A percentile compares a stretch with the other conserved stretches of the same genome.
Conservation (phyloP, 768 basidiomycete species). For the Auricularia heimuer region DNA sequence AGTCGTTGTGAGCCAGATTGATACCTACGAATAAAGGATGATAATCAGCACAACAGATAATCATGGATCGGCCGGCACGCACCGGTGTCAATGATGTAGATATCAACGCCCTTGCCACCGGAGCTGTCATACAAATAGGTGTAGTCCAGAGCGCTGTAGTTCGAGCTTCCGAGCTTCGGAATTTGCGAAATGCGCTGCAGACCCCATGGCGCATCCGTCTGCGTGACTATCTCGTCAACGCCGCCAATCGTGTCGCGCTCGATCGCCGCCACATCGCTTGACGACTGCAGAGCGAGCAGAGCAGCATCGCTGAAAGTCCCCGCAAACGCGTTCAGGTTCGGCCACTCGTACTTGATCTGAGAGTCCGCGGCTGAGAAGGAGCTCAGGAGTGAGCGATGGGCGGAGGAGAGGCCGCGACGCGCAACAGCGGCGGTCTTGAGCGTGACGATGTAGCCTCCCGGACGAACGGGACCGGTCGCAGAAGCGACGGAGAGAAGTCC, state of each 20-base stretch:
- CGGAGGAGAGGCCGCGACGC: neutral
- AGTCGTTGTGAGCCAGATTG: constrained; percentile 20
- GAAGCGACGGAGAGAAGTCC: neutral
- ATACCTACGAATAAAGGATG: neutral
- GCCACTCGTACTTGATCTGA: neutral
- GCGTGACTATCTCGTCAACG: constrained; percentile 19
- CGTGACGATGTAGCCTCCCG: neutral
- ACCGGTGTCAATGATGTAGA: constrained; percentile 7
- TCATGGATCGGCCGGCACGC: neutral
- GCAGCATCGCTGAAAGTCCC: constrained; percentile 12
- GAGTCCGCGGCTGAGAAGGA: neutral
- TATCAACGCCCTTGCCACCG: constrained; percentile 3
- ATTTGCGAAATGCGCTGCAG: constrained; percentile 1
- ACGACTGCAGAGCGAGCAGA: constrained; percentile 19
- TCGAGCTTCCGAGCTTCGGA: neutral
- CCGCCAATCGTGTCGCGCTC: constrained; percentile 26
- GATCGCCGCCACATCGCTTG: constrained; percentile 19
- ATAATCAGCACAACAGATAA: neutral
- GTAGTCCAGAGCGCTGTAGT: constrained; percentile 15
- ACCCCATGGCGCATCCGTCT: constrained; percentile 8
- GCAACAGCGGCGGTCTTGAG: neutral
- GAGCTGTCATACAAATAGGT: constrained; percentile 14
- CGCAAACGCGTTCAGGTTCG: neutral
- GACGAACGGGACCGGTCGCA: neutral
- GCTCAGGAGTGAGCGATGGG: neutral